Conservation (phyloP, 2,329 filamentous ascomycete genomes). For the Hymenoscyphus infarciens region DNA sequence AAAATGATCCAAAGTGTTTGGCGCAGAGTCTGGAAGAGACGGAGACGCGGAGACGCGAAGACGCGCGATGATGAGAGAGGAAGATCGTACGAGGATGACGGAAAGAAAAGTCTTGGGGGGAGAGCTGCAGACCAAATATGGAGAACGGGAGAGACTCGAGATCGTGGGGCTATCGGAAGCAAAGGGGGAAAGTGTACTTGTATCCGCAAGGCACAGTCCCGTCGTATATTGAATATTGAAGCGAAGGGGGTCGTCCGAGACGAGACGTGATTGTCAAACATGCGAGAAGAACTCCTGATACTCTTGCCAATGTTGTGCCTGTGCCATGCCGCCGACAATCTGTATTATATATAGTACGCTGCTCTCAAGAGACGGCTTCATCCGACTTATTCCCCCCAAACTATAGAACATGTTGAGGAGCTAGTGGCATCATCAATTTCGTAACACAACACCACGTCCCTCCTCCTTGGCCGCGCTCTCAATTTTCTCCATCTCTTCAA, state of each 20-base stretch:
- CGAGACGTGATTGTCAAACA: conserved; percentile 4
- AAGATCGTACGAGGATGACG: conserved; percentile 3
- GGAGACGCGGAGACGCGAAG: not conserved
- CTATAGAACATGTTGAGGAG: too few relatives aligned
- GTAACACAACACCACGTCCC: too few relatives aligned
- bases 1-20: not conserved
- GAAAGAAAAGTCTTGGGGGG: not conserved
- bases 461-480: too few relatives aligned
- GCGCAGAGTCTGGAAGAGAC: not conserved
- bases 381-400: too few relatives aligned
- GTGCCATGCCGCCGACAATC: too few relatives aligned
- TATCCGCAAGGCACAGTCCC: too few relatives aligned
- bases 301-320: too few relatives aligned
- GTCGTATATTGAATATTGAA: not conserved
- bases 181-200: not conserved
- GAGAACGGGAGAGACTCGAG: not conserved
- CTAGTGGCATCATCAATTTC: too few relatives aligned
- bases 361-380: too few relatives aligned
- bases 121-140: conserved; percentile 1
- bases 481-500: too few relatives aligned
- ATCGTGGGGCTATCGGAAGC: not conserved
- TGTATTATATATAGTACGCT: too few relatives aligned
- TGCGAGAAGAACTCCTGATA: not conserved
- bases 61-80: not conserved
- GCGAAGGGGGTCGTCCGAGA: conserved; percentile 1